Conservation (phyloP, 2,329 filamentous ascomycete species). For the Cercospora sojina region DNA sequence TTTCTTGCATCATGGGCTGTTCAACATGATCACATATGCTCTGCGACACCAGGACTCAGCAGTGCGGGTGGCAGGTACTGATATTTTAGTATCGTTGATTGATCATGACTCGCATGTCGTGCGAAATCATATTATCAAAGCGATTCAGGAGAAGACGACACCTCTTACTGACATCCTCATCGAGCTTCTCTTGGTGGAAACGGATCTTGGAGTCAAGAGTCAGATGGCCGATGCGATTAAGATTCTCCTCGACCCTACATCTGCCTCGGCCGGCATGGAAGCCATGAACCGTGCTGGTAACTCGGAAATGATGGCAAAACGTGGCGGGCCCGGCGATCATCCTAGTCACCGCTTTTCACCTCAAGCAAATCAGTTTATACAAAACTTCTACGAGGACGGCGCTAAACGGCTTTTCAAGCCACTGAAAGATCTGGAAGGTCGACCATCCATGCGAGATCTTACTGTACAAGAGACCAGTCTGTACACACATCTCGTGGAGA, state of each 20-base stretch:
- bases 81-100: constrained; percentile 89
- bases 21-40: constrained; percentile 88
- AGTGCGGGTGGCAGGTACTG: constrained; percentile 86
- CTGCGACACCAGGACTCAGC: constrained; percentile 79
- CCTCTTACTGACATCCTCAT: constrained; percentile 90
- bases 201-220: constrained; percentile 89
- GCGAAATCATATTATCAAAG: constrained; percentile 85
- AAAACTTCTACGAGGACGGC: constrained; percentile 85
- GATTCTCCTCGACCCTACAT: constrained; percentile 76
- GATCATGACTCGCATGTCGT: constrained; percentile 96
- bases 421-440: constrained; percentile 73
- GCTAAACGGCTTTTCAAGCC: constrained; percentile 84
- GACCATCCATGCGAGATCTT: constrained; percentile 55
- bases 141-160: constrained; percentile 80
- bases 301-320: constrained; percentile 66
- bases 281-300: constrained; percentile 57
- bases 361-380: constrained; percentile 81
- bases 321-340: constrained; percentile 36
- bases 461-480: constrained; percentile 83
- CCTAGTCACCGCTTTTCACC: constrained; percentile 42
- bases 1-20: constrained; percentile 81
- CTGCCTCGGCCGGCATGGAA: constrained; percentile 60
- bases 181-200: constrained; percentile 84
- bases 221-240: constrained; percentile 95
- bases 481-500: constrained; percentile 86